Evolutionary conservation across 2,329 filamentous ascomycete genomes (phyloP).

Genomic region (Talaromyces verruculosus): DNA sequence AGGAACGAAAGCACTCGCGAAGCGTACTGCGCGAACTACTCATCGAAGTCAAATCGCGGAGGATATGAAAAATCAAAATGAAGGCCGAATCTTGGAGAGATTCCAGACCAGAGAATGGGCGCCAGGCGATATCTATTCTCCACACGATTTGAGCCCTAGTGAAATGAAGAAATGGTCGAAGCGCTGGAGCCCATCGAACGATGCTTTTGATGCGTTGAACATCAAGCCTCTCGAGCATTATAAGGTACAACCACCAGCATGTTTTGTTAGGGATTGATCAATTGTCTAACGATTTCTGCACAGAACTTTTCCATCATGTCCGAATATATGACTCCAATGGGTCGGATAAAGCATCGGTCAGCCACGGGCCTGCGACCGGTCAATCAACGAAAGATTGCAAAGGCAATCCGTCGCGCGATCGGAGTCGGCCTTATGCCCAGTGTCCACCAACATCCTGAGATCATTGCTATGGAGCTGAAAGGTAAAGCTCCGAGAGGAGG

Average conservation of each 20-base stretch:
- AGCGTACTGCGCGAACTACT: slow-evolving; percentile 29
- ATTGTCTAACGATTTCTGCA: slow-evolving; percentile 9
- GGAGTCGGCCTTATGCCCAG: slow-evolving; percentile 90
- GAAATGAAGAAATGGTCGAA: slow-evolving; percentile 82
- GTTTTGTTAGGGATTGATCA: neutral
- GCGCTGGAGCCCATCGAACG: slow-evolving; percentile 55
- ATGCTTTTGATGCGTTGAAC: slow-evolving; percentile 77
- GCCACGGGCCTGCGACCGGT: slow-evolving; percentile 78
- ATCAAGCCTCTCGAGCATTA: slow-evolving; percentile 83
- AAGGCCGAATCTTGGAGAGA: slow-evolving; percentile 41
- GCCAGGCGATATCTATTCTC: slow-evolving; percentile 82
- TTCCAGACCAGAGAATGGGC: slow-evolving; percentile 66
- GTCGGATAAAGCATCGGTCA: slow-evolving; percentile 74
- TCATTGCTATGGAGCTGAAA: slow-evolving; percentile 54
- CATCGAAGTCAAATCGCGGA: slow-evolving; percentile 37
- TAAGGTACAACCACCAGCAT: slow-evolving; percentile 57
- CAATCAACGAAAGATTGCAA: slow-evolving; percentile 91
- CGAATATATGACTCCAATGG: slow-evolving; percentile 81
- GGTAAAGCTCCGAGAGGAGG: slow-evolving; percentile 22
- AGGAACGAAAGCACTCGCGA: slow-evolving; percentile 27
- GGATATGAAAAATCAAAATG: slow-evolving; percentile 38
- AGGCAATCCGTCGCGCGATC: slow-evolving; percentile 84
- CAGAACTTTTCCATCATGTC: slow-evolving; percentile 92
- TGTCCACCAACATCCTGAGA: slow-evolving; percentile 83
- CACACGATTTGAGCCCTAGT: slow-evolving; percentile 74